Evolutionary conservation across 2,329 filamentous ascomycete species (phyloP).

Genomic region (Hypoxylon sp.): DNA sequence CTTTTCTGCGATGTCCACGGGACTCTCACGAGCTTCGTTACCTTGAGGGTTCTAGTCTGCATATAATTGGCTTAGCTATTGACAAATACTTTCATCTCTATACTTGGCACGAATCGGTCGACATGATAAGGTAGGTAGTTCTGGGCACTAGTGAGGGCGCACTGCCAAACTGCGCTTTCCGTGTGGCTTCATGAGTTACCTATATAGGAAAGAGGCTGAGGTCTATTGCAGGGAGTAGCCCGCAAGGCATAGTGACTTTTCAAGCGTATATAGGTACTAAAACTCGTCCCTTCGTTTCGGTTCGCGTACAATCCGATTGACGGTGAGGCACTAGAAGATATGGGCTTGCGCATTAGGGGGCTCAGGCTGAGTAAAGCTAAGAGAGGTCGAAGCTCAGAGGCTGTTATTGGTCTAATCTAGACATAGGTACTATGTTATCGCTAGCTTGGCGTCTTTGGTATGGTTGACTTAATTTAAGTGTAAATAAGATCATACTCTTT

Average conservation of each 20-base stretch:
- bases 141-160: constrained; percentile 15
- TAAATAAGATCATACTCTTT: constrained; percentile 4
- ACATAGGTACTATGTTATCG: background rate
- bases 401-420: constrained; percentile 1
- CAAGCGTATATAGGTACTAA: background rate
- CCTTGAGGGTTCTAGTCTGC: constrained; percentile 12
- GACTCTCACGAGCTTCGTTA: constrained; percentile 29
- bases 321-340: background rate
- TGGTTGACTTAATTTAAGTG: constrained; percentile 7
- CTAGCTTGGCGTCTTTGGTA: constrained; percentile 12
- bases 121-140: constrained; percentile 9
- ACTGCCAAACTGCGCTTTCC: constrained; percentile 26
- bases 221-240: background rate
- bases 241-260: background rate
- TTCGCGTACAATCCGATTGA: constrained; percentile 1
- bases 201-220: constrained; percentile 27
- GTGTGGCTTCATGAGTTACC: constrained; percentile 28
- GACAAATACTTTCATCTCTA: constrained; percentile 34
- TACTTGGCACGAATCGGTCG: constrained; percentile 33
- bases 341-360: background rate
- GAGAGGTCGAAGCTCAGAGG: background rate
- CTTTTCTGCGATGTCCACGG: constrained; percentile 15
- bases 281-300: background rate
- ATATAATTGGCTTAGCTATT: constrained; percentile 35
- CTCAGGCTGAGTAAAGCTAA: background rate